Percentiles rank a stretch among this genome's conserved stretches.
Conservation (phyloP, 306 rosid species). For the Boehmeria nivea region DNA sequence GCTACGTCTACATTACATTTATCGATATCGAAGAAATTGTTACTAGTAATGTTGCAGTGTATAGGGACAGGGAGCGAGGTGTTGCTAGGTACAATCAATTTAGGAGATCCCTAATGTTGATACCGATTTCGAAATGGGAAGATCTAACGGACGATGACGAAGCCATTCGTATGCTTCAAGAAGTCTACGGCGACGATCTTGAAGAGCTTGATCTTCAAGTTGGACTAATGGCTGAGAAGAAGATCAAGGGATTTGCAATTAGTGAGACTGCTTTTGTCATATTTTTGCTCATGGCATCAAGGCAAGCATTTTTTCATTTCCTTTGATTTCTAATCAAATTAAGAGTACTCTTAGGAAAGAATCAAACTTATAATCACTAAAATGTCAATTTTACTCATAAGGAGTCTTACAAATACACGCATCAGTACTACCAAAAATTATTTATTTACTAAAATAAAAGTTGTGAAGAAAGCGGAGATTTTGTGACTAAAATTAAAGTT, state of each 20-base stretch:
- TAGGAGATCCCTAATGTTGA: conserved; percentile 33
- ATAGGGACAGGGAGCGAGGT: conserved; percentile 55
- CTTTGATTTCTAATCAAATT: too few species aligned
- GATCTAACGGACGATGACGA: conserved; percentile 51
- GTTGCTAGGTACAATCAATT: conserved; percentile 57
- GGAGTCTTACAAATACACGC: too few species aligned
- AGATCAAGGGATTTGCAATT: conserved; percentile 59
- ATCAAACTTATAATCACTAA: too few species aligned
- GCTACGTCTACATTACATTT: too few species aligned
- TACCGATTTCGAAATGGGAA: conserved; percentile 53
- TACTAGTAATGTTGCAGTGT: conserved; percentile 31
- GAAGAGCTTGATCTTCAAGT: conserved; percentile 47
- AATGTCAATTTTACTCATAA: too few species aligned
- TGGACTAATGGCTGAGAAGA: conserved; percentile 61
- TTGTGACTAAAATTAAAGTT: too few species aligned
- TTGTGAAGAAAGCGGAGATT: too few species aligned
- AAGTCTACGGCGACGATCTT: conserved; percentile 51
- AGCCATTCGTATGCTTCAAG: conserved; percentile 31
- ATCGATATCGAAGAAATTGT: too few species aligned
- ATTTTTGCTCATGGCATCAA: conserved; percentile 49
- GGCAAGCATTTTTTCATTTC: conserved; percentile 38
- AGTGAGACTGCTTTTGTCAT: conserved; percentile 53
- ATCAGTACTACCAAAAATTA: too few species aligned
- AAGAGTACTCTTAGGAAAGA: too few species aligned
- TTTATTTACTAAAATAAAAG: too few species aligned